A percentile compares a stretch with the other conserved stretches of the same genome.
These are phyloP conservation scores for Hordeum marinum DNA, from an alignment of 176 grass and related monocot genomes.

Conservation along the genomic window DNA sequence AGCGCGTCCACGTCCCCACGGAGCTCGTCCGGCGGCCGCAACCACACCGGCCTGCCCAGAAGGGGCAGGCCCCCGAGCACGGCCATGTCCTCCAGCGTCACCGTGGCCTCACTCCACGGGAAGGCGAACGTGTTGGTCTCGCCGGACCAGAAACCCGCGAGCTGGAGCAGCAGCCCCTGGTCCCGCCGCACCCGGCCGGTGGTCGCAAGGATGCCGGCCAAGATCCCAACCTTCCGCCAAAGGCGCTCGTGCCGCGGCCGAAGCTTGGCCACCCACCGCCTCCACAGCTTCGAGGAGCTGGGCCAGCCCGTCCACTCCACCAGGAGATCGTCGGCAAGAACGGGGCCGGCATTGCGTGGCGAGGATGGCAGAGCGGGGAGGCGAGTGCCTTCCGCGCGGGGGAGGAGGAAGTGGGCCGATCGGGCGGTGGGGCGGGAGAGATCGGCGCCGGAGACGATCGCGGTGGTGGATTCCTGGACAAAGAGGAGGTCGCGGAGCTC, in stretches of 20 bases:
- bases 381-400: background rate
- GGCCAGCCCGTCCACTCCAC: conserved; percentile 62
- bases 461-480: background rate
- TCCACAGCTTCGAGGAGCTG: conserved; percentile 51
- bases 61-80: conserved; percentile 50
- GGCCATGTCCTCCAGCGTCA: conserved; percentile 61
- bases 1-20: conserved; percentile 44
- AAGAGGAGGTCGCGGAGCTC: background rate
- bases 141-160: conserved; percentile 58
- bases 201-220: conserved; percentile 51
- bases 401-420: conserved; percentile 35
- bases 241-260: conserved; percentile 36
- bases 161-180: conserved; percentile 37
- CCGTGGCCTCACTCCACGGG: conserved; percentile 84
- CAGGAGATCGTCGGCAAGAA: conserved; percentile 24
- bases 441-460: background rate
- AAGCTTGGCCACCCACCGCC: conserved; percentile 75
- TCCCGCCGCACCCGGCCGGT: conserved; percentile 53
- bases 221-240: conserved; percentile 60
- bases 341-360: background rate
- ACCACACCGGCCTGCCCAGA: background rate
- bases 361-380: background rate
- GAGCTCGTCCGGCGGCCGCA: background rate
- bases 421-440: background rate
- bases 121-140: conserved; percentile 63